Evolutionary conservation across 441 rosid genomes (phyloP), one percentile per base, ranked within the genome.

Genomic region (Pelargonium fulgidum): DNA sequence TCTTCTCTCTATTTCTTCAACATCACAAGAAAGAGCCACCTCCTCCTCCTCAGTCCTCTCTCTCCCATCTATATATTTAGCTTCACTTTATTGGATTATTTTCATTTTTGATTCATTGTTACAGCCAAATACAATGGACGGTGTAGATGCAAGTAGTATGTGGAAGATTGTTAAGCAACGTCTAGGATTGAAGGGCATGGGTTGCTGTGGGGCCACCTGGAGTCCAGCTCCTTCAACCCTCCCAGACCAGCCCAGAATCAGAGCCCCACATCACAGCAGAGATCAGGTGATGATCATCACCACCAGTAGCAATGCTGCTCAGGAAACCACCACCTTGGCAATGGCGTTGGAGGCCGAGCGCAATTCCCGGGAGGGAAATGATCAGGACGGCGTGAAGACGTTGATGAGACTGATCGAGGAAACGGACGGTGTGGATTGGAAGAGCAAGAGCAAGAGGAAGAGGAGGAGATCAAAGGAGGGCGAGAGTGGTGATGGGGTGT

Each of bases 371-470:
- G 24, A 22, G 48, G 29, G 65, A 61, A 17, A 7, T 69, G 11
- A 29, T 45, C 47, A 39, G 64, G 64, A 65, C 65, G 61, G 8
- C 3, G 77, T 74, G 1, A 88, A 85, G 80, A 77, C 89, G 16
- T 48, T 88, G 84, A 80, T 81, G 89, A 76, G 84, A 72, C 66
- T 88, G 85, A 85, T 88, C 6, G 88, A 84, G 72, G 91, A 88
- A 74, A 86, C 89, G 69, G 91, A 89, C 64, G 89, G 87, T 7
- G 85, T 69, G 20, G 89, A 86, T 74, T 81, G 74, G 80, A 22
- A 22, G 24, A 22, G 24, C 24, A 67, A 64, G 71, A 67, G 20
- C 44, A 73, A 19, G 48, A 54, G 67, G 66, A 64, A 65, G 62
- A 52, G 62, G 62, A 13, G 75, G 64, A 29, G 62, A 80, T 1